These are phyloP conservation scores for Meyerozyma sp. DNA, from an alignment of 1,139 yeast species.

Conservation along the genomic window DNA sequence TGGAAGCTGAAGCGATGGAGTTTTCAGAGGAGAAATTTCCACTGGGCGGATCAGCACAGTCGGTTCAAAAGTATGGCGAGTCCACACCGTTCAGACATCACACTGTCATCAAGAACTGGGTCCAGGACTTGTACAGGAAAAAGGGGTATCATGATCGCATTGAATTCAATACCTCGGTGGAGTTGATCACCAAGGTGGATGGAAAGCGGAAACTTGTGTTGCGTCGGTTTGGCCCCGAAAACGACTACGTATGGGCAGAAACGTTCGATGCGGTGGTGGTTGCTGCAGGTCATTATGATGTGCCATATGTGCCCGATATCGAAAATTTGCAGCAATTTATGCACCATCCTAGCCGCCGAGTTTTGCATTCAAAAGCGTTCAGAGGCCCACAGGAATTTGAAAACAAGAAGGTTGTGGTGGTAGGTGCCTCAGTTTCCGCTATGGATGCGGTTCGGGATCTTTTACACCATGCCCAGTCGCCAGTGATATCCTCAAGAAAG, in stretches of 20 bases:
- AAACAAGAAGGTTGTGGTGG: slow-evolving; percentile 38
- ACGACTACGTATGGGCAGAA: slow-evolving; percentile 14
- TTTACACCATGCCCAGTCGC: slow-evolving; percentile 28
- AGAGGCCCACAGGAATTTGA: slow-evolving; percentile 22
- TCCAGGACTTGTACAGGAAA: slow-evolving; percentile 11
- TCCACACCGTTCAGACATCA: slow-evolving; percentile 11
- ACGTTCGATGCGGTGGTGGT: slow-evolving; percentile 50
- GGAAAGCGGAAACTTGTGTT: slow-evolving; percentile 4
- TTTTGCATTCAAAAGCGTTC: slow-evolving; percentile 12
- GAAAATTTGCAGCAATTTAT: not conserved
- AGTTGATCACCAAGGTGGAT: slow-evolving; percentile 1
- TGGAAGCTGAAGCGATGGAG: slow-evolving; percentile 12
- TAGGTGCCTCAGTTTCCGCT: slow-evolving; percentile 50
- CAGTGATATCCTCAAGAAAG: slow-evolving; percentile 28
- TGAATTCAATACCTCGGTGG: slow-evolving; percentile 9
- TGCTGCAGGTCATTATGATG: slow-evolving; percentile 50
- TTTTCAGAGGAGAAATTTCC: slow-evolving; percentile 12
- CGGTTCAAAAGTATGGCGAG: slow-evolving; percentile 14
- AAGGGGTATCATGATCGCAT: slow-evolving; percentile 16
- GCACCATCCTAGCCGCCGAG: slow-evolving; percentile 2
- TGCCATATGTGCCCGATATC: slow-evolving; percentile 38
- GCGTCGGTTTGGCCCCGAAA: slow-evolving; percentile 6
- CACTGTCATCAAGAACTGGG: slow-evolving; percentile 9
- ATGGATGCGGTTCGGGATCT: slow-evolving; percentile 48
- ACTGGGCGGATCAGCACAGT: slow-evolving; percentile 7